A percentile compares a stretch with the other conserved stretches of the same genome.
phyloP scores from a whole-genome alignment of 768 basidiomycete species.

The Boletus barrowsii region DNA sequence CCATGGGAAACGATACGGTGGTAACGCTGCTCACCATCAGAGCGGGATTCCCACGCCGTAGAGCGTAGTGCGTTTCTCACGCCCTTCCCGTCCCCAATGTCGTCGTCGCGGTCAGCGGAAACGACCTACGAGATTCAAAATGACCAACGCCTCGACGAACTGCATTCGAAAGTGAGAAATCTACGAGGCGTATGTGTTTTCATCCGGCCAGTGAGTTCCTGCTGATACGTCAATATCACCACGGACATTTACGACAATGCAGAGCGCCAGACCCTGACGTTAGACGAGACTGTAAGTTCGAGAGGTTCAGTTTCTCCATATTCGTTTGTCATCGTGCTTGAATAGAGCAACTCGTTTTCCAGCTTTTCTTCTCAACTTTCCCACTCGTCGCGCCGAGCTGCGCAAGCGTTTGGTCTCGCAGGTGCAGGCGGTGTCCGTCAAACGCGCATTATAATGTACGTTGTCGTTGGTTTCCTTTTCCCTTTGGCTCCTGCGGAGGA shows the following conservation, averaged over 20 bases:
- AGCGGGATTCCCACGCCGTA: no score
- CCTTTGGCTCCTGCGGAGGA: slow-evolving; percentile 55
- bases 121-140: slow-evolving; percentile 84
- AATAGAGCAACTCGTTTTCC: slow-evolving; percentile 62
- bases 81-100: slow-evolving; percentile 26
- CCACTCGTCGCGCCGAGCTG: slow-evolving; percentile 66
- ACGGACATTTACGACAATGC: slow-evolving; percentile 84
- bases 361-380: slow-evolving; percentile 60
- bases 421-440: slow-evolving; percentile 64
- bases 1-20: no score
- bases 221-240: slow-evolving; percentile 55
- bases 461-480: slow-evolving; percentile 51
- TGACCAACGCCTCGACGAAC: slow-evolving; percentile 77
- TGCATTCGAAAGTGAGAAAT: slow-evolving; percentile 82
- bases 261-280: slow-evolving; percentile 74
- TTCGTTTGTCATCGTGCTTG: neutral
- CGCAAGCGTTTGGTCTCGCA: slow-evolving; percentile 66
- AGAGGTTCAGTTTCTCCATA: neutral
- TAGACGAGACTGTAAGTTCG: slow-evolving; percentile 69
- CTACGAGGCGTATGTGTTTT: slow-evolving; percentile 62
- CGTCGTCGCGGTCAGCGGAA: slow-evolving; percentile 46
- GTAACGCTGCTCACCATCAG: no score
- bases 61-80: neutral
- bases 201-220: neutral
- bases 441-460: slow-evolving; percentile 61